Percentiles rank a stretch among this genome's conserved stretches.
Conservation (phyloP, 768 basidiomycete species). For the Mycena filopes region DNA sequence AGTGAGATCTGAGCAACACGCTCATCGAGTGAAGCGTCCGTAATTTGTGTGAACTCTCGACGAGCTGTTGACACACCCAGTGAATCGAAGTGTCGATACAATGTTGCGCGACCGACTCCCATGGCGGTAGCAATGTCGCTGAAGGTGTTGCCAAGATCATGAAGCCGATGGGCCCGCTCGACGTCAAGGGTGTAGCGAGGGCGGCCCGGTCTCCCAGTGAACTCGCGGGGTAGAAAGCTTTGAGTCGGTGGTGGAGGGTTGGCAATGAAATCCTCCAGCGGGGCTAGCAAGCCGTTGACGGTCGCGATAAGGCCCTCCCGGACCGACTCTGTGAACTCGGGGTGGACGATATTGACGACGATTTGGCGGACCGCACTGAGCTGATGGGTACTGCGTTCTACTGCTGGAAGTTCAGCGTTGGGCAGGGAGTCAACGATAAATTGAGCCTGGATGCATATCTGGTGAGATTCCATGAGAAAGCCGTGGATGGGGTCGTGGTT, state of each 20-base stretch:
- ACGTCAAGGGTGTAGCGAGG: too few relatives aligned
- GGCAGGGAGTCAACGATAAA: conserved; percentile 6
- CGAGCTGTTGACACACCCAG: not conserved
- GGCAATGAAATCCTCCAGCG: too few relatives aligned
- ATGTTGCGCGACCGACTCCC: conserved; percentile 15
- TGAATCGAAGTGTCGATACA: conserved; percentile 6
- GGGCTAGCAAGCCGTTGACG: too few relatives aligned
- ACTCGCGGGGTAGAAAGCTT: too few relatives aligned
- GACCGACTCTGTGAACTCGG: too few relatives aligned
- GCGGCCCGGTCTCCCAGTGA: too few relatives aligned
- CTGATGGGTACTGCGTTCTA: too few relatives aligned
- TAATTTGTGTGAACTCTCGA: conserved; percentile 7
- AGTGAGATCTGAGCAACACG: conserved; percentile 11
- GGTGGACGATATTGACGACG: too few relatives aligned
- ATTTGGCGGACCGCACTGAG: too few relatives aligned
- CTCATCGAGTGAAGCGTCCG: conserved; percentile 16
- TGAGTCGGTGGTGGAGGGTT: too few relatives aligned
- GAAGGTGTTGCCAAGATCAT: conserved; percentile 27
- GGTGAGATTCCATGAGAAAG: conserved; percentile 7
- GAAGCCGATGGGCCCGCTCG: not conserved
- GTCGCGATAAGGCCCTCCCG: too few relatives aligned
- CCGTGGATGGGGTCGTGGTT: not conserved
- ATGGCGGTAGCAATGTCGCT: conserved; percentile 21
- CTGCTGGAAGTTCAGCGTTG: too few relatives aligned
- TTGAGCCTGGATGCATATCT: not conserved